Percentiles rank a stretch among this genome's conserved stretches.
Evolutionary conservation across 2,329 filamentous ascomycete species (phyloP).

Genomic region (Aspergillus spinulosporus): DNA sequence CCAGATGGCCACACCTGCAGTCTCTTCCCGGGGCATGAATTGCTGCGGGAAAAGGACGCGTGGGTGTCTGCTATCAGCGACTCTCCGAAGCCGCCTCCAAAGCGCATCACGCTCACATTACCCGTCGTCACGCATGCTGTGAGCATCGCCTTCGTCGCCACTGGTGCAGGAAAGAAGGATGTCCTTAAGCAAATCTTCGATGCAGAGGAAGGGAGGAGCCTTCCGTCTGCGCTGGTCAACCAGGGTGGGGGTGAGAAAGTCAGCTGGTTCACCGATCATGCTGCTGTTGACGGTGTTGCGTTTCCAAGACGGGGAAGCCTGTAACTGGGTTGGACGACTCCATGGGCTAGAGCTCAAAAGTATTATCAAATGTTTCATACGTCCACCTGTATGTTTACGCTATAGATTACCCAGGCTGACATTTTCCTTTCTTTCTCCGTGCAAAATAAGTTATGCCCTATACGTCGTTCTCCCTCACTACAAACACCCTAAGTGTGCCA

Average conservation of each 20-base stretch:
- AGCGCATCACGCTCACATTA: conserved; percentile 86
- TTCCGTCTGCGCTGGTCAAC: conserved; percentile 89
- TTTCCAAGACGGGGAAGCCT: conserved; percentile 75
- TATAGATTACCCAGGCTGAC: conserved; percentile 1
- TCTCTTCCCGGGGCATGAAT: conserved; percentile 84
- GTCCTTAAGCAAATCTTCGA: conserved; percentile 93
- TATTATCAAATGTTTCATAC: background rate
- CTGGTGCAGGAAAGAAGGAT: conserved; percentile 83
- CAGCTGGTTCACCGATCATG: conserved; percentile 90
- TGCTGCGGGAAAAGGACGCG: conserved; percentile 80
- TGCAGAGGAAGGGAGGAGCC: conserved; percentile 65
- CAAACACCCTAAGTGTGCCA: no score
- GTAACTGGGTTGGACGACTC: conserved; percentile 32
- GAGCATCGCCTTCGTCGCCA: conserved; percentile 87
- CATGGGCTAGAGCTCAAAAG: conserved; percentile 2
- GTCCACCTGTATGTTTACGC: conserved; percentile 1
- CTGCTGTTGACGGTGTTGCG: conserved; percentile 79
- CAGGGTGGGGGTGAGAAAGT: conserved; percentile 78
- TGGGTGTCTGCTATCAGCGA: conserved; percentile 93
- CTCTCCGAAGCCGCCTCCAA: conserved; percentile 89
- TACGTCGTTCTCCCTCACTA: no score
- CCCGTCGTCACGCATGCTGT: conserved; percentile 86
- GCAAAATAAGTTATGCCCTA: no score
- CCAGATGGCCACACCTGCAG: conserved; percentile 98
- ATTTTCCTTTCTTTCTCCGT: background rate